A percentile compares a stretch with the other conserved stretches of the same genome.
Evolutionary conservation across 2,329 filamentous ascomycete species (phyloP).

Genomic region (Cephalotrichum gorgonifer): DNA sequence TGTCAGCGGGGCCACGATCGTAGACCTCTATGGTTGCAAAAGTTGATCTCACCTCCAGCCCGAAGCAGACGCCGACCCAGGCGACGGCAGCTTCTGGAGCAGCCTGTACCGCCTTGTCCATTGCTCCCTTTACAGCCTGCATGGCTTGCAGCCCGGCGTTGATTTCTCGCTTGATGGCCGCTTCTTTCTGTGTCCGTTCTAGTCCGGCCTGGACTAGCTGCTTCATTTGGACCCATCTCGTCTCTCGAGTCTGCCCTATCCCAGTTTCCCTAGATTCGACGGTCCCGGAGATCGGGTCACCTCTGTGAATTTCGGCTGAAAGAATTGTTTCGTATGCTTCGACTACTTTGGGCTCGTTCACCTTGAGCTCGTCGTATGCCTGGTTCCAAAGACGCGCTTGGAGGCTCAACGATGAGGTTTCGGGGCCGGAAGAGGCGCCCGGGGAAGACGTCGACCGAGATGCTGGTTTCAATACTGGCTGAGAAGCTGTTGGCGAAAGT

Average conservation of each 20-base stretch:
- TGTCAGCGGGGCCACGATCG: not conserved
- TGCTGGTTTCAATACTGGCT: too few species aligned
- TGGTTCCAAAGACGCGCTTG: not conserved
- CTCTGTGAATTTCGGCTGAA: not conserved
- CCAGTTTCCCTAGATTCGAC: not conserved
- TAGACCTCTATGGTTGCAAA: conserved; percentile 6
- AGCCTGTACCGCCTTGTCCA: conserved; percentile 15
- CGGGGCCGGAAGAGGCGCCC: too few species aligned
- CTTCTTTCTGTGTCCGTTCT: not conserved
- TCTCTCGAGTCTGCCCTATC: not conserved
- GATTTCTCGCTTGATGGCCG: not conserved
- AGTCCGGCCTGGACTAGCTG: not conserved
- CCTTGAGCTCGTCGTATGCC: not conserved
- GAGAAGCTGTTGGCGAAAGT: too few species aligned
- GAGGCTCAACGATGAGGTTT: too few species aligned
- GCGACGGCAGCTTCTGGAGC: conserved; percentile 22
- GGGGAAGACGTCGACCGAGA: too few species aligned
- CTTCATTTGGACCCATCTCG: not conserved
- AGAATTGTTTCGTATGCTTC: not conserved
- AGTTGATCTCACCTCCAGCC: conserved; percentile 17
- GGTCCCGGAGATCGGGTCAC: too few species aligned
- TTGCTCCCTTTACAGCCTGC: conserved; percentile 5
- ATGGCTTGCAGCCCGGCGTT: not conserved
- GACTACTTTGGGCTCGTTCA: not conserved
- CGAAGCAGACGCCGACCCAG: conserved; percentile 24